These are phyloP conservation scores for Mortierella sp. DNA, from an alignment of 371 early-diverging fungal species.

Conservation along the genomic window DNA sequence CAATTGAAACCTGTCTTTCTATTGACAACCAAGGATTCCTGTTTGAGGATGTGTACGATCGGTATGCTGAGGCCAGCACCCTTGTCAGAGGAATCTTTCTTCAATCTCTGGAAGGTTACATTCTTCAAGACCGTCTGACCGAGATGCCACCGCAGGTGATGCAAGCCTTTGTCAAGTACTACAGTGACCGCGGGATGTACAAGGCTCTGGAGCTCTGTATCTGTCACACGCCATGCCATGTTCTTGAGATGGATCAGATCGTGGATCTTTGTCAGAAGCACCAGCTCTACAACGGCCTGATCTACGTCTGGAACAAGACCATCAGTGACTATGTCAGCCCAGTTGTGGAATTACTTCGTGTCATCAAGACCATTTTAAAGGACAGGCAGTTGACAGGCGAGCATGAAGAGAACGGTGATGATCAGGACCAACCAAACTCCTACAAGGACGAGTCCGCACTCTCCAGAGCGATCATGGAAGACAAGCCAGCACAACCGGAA, in stretches of 20 bases:
- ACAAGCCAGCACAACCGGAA: conserved; percentile 15
- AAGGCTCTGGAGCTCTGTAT: conserved; percentile 80
- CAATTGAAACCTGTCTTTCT: conserved; percentile 78
- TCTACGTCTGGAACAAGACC: conserved; percentile 84
- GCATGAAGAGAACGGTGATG: neutral
- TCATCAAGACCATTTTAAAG: conserved; percentile 70
- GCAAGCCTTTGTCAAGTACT: conserved; percentile 79
- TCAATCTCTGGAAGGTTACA: conserved; percentile 76
- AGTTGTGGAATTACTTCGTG: conserved; percentile 79
- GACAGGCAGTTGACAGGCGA: conserved; percentile 18
- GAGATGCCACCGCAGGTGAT: conserved; percentile 78
- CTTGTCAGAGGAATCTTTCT: conserved; percentile 73
- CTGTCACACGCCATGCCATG: conserved; percentile 80
- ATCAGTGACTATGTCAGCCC: conserved; percentile 88
- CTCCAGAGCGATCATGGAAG: conserved; percentile 12
- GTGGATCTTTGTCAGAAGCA: conserved; percentile 76
- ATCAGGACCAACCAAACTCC: neutral
- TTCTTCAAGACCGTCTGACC: conserved; percentile 70
- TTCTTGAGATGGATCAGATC: conserved; percentile 83
- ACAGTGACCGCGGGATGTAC: conserved; percentile 67
- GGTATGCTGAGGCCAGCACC: conserved; percentile 68
- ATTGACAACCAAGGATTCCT: conserved; percentile 78
- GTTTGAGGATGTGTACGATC: conserved; percentile 83
- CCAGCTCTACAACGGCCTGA: conserved; percentile 80
- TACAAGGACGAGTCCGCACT: neutral